Evolutionary conservation across 2,329 filamentous ascomycete species (phyloP), one percentile per base, ranked within the genome.

Genomic region (Cordyceps tenuipes): DNA sequence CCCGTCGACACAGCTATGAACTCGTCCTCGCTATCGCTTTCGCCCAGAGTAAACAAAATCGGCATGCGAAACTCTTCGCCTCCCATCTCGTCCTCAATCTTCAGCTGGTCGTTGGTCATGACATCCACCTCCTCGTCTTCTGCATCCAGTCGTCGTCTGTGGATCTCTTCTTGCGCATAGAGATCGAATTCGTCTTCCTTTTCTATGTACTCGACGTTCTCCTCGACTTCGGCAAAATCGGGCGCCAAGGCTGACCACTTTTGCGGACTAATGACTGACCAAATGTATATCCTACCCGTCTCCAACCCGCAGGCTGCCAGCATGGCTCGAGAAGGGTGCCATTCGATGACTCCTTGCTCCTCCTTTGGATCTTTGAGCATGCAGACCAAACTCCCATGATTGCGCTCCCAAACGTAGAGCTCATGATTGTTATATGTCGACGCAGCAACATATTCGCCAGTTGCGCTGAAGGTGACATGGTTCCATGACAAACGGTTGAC

Each of bases 381-480:
- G 73, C 96, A 95, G 57, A 97, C 92, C 61, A 99, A 77, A 73
- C 91, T 96, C 55, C 94, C 94, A 68, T 95, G 91, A 60, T 88
- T 89, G 59, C 94, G 86, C 75, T 99, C 94, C 94, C 93, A 97
- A 31, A 97, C 92, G 74, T 97, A 97, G 64, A 99, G 89, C 73
- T 99, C 93, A 68, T 97, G 92, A 69, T 99, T 99, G 80, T 97
- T 97, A 73, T 91, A 96, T 2, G 94, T 97, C 29, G 91, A 96
- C 0, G 95, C 94, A 26, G 91, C 91, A 46, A 99, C 91, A 70
- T 97, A 97, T 73, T 99, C 94, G 57, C 91, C 92, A 0, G 90
- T 94, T 1, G 90, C 88, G 68, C 91, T 96, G 72, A 99, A 97
- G 0, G 92, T 91, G 61, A 96, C 92, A 69, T 97, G 91, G 69